phyloP scores from a whole-genome alignment of 768 basidiomycete genomes.

The Leccinellum luteum region DNA sequence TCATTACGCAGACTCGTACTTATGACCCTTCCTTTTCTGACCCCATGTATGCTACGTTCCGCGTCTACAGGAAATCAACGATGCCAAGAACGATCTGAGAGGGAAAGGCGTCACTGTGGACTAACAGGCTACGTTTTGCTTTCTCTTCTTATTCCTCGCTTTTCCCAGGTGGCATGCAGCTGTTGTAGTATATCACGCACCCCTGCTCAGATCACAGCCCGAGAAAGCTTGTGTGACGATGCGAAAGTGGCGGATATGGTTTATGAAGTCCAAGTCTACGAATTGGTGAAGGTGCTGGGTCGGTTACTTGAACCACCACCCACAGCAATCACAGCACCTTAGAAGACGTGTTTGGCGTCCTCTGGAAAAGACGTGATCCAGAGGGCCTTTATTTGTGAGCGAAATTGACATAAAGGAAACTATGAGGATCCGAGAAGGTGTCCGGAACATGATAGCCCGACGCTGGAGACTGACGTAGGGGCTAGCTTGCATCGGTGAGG shows the following conservation, averaged over 20 bases:
- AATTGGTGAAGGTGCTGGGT: neutral
- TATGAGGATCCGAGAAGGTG: neutral
- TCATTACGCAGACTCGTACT: neutral
- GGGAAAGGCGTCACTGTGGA: conserved; percentile 61
- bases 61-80: conserved; percentile 52
- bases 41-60: neutral
- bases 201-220: neutral
- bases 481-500: neutral
- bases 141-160: neutral
- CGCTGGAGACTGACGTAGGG: neutral
- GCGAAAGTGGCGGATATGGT: neutral
- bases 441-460: neutral
- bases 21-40: neutral
- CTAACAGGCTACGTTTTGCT: conserved; percentile 17
- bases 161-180: neutral
- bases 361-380: neutral
- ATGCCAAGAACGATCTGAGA: conserved; percentile 57
- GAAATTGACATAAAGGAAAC: neutral
- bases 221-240: neutral
- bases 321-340: neutral
- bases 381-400: neutral
- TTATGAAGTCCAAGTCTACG: neutral
- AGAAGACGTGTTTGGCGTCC: neutral
- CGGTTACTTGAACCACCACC: neutral
- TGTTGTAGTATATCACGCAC: neutral